Base-by-base conservation (phyloP, 164 flowering plant genomes). In the Warburgia ugandensis region DNA sequence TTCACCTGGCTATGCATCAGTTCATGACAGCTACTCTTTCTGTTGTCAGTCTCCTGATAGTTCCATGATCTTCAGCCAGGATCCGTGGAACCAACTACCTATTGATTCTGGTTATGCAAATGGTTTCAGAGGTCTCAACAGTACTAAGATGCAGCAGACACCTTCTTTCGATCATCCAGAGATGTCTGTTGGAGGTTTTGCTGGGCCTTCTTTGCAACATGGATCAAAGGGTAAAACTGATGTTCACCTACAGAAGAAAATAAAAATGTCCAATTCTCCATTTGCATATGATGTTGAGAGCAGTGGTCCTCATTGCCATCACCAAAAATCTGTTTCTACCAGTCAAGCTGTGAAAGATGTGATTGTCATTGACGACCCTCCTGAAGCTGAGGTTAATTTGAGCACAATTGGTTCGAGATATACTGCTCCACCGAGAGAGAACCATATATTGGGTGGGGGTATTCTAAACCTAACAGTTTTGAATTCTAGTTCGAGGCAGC, bases 321-420 rank as follows among this genome's bases (percentile, higher is more conserved):
- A 29, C 35, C 56, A 29, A 48, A 58, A 33, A 63, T 23, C 58
- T 33, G 55, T 20, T 65, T 50, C 65, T 27, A 29, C 43, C 1
- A 7, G 32, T 50, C 56, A 59, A 37, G 54, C 71, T 38, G 19
- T 16, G 5, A 61, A 60, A 52, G 85, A 81, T 50, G 67, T 81
- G 22, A 81, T 81, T 50, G 43, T 71, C 44, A 75, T 77, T 52
- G 88, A 77, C 48, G 82, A 77, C 55, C 46, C 63, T 45, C 66
- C 79, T 9, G 80, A 74, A 26, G 65, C 48, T 36, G 76, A 69
- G 58, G 55, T 56, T 26, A 56, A 52, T 55, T 21, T 32, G 40
- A 50, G 45, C 21, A 14, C n/a, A 38, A 55, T 26, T 25, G 48
- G 45, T 38, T n/a, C n/a, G n/a, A 23, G 45, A 17, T 3, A 45